Base-by-base conservation (phyloP, 352 stramenopile genomes). In the Phytophthora cajani region DNA sequence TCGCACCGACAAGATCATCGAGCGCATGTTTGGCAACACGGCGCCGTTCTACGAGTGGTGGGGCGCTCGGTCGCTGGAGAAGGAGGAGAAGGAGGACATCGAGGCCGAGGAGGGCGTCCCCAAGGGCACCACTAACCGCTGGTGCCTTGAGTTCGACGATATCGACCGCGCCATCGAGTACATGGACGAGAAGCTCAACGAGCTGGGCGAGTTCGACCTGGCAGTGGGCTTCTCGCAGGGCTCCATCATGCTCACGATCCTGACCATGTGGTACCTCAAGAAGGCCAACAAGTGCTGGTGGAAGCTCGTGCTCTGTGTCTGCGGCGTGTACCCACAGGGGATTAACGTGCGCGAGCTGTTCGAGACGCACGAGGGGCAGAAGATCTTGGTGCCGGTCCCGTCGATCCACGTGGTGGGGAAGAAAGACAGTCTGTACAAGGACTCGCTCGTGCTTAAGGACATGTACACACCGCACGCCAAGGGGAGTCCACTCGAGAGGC, bases 11-110 rank as follows among this genome's bases (percentile, higher is more conserved):
- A 65, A 81, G 19, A 65, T 78, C 25, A 84, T 96, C 44, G 71
- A 87, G 36, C 61, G 68, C 21, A 74, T 88, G 32, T 88, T 92
- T 25, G 81, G 69, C 16, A 30, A 89, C 19, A 80, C 89, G 11
- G 79, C 75, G 17, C 77, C 81, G 9, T 95, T 92, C 69, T 95
- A 89, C 70, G 88, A 95, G 68, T 95, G 88, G 88, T 90, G 82
- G 82, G 40, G 38, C 4, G 73, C 80, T 17, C 73, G 75, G 4
- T 77, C 73, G 4, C 70, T 87, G 6, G 72, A 87, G 60, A 75
- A 82, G 21, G 65, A 83, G 16, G 81, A 84, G 56, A 71, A 76
- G 19, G 64, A 72, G n/a, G 74, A 77, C 19, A 77, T 78, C 44
- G 72, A 78, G 33, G 75, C 71, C 30, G 56, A 75, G 52, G 69